Evolutionary conservation across 352 stramenopile genomes (phyloP).

Genomic region (Globisporangium viniferum): DNA sequence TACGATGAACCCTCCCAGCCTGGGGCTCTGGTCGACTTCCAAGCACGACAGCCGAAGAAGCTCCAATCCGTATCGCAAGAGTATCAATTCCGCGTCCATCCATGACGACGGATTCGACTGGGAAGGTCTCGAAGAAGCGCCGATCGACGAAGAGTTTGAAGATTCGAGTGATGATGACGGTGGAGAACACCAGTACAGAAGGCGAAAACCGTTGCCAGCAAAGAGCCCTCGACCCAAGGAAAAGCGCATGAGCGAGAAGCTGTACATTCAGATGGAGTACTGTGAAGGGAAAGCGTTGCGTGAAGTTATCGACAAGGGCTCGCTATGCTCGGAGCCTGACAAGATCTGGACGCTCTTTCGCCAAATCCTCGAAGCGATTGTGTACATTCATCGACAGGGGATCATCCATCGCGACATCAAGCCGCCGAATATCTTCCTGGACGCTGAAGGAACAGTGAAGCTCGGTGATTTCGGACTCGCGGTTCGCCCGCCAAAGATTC

Average conservation of each 20-base stretch:
- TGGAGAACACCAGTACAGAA: conserved; percentile 4
- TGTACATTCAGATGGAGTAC: conserved; percentile 97
- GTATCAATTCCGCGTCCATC: conserved; percentile 14
- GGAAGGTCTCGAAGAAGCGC: conserved; percentile 60
- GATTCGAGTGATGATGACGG: conserved; percentile 32
- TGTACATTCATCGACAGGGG: conserved; percentile 92
- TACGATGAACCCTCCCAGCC: conserved; percentile 58
- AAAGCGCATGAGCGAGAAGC: conserved; percentile 62
- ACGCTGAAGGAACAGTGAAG: conserved; percentile 90
- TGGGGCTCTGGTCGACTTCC: conserved; percentile 63
- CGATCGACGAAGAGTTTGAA: conserved; percentile 27
- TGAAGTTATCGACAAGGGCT: conserved; percentile 92
- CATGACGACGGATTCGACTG: conserved; percentile 70
- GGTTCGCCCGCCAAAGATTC: conserved; percentile 65
- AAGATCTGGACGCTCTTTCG: conserved; percentile 94
- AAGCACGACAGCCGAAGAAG: conserved; percentile 54
- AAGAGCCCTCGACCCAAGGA: conserved; percentile 8
- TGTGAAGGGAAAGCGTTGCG: conserved; percentile 92
- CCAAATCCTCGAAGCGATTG: conserved; percentile 94
- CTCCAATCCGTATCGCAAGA: conserved; percentile 23
- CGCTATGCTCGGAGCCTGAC: conserved; percentile 74
- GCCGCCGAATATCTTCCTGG: conserved; percentile 93
- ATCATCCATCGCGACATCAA: conserved; percentile 94
- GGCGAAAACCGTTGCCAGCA: conserved; percentile 11
- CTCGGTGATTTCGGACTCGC: conserved; percentile 95